Evolutionary conservation across 495 filamentous ascomycete species (phyloP).

Genomic region (Aspergillus baeticus): DNA sequence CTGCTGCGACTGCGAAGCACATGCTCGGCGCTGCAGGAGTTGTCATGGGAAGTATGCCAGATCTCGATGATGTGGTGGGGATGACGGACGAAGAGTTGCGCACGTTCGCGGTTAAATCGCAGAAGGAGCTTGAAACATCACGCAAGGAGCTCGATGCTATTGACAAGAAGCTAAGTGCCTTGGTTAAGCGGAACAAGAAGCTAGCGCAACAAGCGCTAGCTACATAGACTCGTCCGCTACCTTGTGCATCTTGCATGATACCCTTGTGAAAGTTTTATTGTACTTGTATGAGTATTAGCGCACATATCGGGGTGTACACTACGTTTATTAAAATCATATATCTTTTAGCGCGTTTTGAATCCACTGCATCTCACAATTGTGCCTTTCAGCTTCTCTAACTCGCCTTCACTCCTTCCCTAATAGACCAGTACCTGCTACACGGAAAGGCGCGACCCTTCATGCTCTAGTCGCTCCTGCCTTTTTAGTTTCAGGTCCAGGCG

Average conservation of each 20-base stretch:
- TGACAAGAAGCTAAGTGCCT: slow-evolving; percentile 45
- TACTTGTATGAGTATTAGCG: background rate
- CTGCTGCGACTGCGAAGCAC: slow-evolving; percentile 42
- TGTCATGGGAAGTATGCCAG: slow-evolving; percentile 30
- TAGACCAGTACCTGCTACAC: too few species aligned
- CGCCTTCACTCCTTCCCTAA: too few species aligned
- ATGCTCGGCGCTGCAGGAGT: slow-evolving; percentile 39
- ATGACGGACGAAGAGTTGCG: slow-evolving; percentile 45
- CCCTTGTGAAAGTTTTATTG: background rate
- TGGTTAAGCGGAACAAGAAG: slow-evolving; percentile 52
- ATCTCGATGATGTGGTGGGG: slow-evolving; percentile 40
- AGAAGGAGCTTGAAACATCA: slow-evolving; percentile 41
- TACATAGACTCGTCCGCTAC: slow-evolving; percentile 2
- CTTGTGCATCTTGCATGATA: background rate
- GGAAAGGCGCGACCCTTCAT: too few species aligned
- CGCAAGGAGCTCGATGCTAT: slow-evolving; percentile 44
- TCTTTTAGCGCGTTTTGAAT: too few species aligned
- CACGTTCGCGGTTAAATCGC: slow-evolving; percentile 33
- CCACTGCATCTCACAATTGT: too few species aligned
- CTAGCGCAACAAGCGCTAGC: slow-evolving; percentile 42
- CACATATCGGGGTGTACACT: too few species aligned
- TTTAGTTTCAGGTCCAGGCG: too few species aligned
- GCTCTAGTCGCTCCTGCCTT: too few species aligned
- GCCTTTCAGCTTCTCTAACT: too few species aligned
- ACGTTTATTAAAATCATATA: too few species aligned